Evolutionary conservation across 495 filamentous ascomycete species (phyloP).

Genomic region (Neurospora sublineolata): DNA sequence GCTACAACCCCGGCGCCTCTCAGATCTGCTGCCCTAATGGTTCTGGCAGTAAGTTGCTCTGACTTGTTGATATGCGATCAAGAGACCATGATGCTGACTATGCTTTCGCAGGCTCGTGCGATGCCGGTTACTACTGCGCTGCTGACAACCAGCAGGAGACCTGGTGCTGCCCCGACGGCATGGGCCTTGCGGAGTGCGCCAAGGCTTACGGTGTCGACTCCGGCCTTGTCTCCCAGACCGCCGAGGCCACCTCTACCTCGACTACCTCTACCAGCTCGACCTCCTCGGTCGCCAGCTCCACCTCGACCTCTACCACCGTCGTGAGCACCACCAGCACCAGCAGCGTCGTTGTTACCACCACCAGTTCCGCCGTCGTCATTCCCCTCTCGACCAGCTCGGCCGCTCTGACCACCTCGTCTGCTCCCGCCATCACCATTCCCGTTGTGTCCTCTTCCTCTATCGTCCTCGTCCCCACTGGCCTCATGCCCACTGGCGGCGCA

Average conservation of each 20-base stretch:
- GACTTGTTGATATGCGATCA: not conserved
- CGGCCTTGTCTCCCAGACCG: slow-evolving; percentile 26
- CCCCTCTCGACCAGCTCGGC: slow-evolving; percentile 2
- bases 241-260: slow-evolving; percentile 13
- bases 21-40: slow-evolving; percentile 35
- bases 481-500: not conserved
- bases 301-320: slow-evolving; percentile 3
- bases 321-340: slow-evolving; percentile 1
- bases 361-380: not conserved
- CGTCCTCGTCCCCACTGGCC: not conserved
- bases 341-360: not conserved
- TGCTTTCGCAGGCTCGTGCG: slow-evolving; percentile 30
- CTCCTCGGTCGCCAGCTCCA: slow-evolving; percentile 8
- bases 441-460: not conserved
- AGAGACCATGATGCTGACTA: not conserved
- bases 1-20: slow-evolving; percentile 29
- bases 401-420: slow-evolving; percentile 8
- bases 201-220: slow-evolving; percentile 25
- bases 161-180: slow-evolving; percentile 36
- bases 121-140: slow-evolving; percentile 36
- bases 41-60: slow-evolving; percentile 29
- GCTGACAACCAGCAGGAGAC: slow-evolving; percentile 26
- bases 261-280: slow-evolving; percentile 7
- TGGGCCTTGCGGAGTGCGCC: slow-evolving; percentile 33
- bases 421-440: not conserved